Evolutionary conservation across 331 rosid species (phyloP).

Genomic region (Pyracantha coccinea): DNA sequence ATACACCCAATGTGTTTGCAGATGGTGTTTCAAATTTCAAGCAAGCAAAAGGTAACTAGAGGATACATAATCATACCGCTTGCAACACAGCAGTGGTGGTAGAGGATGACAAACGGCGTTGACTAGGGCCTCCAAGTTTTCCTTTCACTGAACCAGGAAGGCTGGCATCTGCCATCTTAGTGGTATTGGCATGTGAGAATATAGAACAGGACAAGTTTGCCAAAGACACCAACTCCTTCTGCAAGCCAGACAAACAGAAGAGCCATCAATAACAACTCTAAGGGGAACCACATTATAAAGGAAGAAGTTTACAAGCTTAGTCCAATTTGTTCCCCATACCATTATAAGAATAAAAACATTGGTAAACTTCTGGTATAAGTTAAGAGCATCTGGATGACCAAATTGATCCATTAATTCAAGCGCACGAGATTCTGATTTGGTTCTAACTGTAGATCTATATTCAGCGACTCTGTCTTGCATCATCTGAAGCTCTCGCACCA

Average conservation of each 20-base stretch:
- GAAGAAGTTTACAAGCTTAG: constrained; percentile 1
- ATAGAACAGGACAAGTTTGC: constrained; percentile 60
- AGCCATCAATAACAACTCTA: constrained; percentile 8
- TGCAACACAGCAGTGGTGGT: constrained; percentile 61
- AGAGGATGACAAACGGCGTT: constrained; percentile 71
- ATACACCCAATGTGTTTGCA: background rate
- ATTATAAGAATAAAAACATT: constrained; percentile 35
- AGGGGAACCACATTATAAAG: constrained; percentile 9
- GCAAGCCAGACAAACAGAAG: constrained; percentile 21
- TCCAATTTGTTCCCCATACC: constrained; percentile 45
- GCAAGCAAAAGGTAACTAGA: constrained; percentile 9
- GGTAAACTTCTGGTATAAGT: constrained; percentile 37
- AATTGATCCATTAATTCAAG: constrained; percentile 26
- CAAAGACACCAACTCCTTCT: constrained; percentile 70
- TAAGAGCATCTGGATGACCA: constrained; percentile 31
- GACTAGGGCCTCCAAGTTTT: constrained; percentile 97
- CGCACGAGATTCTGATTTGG: constrained; percentile 21
- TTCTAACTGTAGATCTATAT: constrained; percentile 25
- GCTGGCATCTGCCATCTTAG: constrained; percentile 30
- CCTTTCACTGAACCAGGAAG: constrained; percentile 87
- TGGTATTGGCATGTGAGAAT: constrained; percentile 40
- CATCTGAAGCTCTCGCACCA: constrained; percentile 73
- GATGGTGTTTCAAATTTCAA: background rate
- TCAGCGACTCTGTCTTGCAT: constrained; percentile 44
- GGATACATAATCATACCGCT: constrained; percentile 50